phyloP scores from a whole-genome alignment of 176 grass and related monocot genomes.

The Oryza glaberrima region DNA sequence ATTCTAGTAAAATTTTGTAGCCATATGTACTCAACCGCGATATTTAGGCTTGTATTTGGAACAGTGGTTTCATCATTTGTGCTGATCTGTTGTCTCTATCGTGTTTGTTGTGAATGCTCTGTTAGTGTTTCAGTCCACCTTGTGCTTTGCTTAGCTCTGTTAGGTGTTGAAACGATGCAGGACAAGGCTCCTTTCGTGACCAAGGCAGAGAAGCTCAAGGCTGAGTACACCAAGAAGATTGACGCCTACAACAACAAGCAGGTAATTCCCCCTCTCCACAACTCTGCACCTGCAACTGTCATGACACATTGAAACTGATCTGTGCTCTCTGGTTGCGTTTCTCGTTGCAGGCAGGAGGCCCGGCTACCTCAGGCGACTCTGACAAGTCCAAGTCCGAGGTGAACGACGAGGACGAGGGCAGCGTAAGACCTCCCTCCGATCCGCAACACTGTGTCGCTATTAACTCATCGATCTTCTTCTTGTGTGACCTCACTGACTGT shows the following conservation, averaged over 20 bases:
- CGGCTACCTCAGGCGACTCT: conserved; percentile 54
- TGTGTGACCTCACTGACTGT: neutral
- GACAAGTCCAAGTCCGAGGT: conserved; percentile 97
- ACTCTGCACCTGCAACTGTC: neutral
- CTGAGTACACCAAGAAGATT: conserved; percentile 77
- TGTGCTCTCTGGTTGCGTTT: neutral
- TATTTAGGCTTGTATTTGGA: too few species aligned
- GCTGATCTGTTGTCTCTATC: too few species aligned
- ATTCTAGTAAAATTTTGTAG: neutral
- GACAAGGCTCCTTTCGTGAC: conserved; percentile 74
- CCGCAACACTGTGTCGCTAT: neutral
- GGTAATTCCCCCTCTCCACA: neutral
- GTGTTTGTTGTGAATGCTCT: neutral
- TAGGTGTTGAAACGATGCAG: conserved; percentile 25
- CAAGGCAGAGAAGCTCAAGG: conserved; percentile 91
- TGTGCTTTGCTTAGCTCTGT: neutral
- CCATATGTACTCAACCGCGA: too few species aligned
- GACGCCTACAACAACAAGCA: conserved; percentile 73
- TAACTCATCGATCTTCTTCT: neutral
- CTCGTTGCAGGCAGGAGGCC: conserved; percentile 29
- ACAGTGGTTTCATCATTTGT: too few species aligned
- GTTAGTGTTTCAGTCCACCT: neutral
- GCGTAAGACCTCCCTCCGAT: conserved; percentile 37
- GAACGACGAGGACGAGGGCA: conserved; percentile 64
- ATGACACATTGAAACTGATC: neutral